A percentile compares a stretch with the other conserved stretches of the same genome.
phyloP scores from a whole-genome alignment of 139 green algal species.

The Yamagishiella unicocca region DNA sequence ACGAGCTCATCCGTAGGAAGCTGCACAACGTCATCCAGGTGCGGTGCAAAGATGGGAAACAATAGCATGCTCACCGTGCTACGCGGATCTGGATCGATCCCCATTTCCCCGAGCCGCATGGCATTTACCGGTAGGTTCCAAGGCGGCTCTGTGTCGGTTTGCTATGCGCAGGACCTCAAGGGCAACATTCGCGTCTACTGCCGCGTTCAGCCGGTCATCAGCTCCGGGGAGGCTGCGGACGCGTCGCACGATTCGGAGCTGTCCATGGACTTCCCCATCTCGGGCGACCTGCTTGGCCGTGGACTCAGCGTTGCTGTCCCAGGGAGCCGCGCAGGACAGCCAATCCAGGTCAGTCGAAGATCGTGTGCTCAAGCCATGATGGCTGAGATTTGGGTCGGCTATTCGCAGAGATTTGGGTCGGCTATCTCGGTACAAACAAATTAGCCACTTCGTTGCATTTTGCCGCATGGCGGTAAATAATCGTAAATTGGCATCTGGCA shows the following conservation, averaged over 20 bases:
- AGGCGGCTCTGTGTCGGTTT: no score
- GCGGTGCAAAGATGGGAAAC: no score
- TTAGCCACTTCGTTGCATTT: no score
- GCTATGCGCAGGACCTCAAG: conserved; percentile 91
- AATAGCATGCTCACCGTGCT: no score
- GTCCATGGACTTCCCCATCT: conserved; percentile 47
- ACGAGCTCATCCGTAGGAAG: conserved; percentile 81
- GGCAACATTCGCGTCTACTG: conserved; percentile 98
- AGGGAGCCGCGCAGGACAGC: conserved; percentile 46
- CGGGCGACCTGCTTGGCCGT: conserved; percentile 64
- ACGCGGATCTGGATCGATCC: background rate
- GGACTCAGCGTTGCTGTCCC: conserved; percentile 62
- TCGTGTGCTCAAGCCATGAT: no score
- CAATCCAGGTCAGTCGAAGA: conserved; percentile 16
- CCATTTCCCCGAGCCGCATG: no score
- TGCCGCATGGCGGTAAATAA: no score
- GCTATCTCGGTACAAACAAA: no score
- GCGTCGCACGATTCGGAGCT: conserved; percentile 43
- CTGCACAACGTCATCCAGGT: conserved; percentile 95
- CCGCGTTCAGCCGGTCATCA: conserved; percentile 82
- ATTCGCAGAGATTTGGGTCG: no score
- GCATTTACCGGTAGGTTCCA: no score
- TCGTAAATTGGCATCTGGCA: no score
- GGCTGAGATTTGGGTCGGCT: no score
- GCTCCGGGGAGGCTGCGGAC: conserved; percentile 43